Evolutionary conservation across 306 rosid genomes (phyloP), one percentile per base, ranked within the genome.

Genomic region (Mimosa pudica): DNA sequence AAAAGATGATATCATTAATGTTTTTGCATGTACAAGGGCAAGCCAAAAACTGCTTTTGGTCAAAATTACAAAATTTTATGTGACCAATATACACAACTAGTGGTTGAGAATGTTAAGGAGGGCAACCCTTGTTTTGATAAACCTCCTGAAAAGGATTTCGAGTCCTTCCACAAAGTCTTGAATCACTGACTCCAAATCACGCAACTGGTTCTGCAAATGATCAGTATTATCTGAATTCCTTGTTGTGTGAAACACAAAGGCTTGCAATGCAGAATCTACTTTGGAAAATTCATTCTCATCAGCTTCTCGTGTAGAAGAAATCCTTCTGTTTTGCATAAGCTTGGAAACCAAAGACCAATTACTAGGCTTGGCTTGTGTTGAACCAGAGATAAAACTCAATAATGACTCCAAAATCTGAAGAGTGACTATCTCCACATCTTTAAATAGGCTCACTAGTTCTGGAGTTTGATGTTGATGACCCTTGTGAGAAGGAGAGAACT

Each of bases 311-410:
- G 20, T 33, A 17, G 35, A 47, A 47, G 82, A n/a, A 12, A 79
- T 33, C 49, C 9, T 79, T 49, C 33, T 36, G 73, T 18, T 72
- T 17, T 62, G 52, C 82, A 46, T 47, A 12, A 71, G 65, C 73
- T 61, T 71, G 64, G 78, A 62, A 48, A 79, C 64, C 12, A 79
- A 60, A 35, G 73, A 62, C 82, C 73, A 36, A 16, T 67, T 36
- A 51, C 65, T 48, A 47, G 11, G 7, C 82, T 79, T 48, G 49
- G 65, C 20, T 33, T 18, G 16, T 48, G 71, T 47, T 46, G 64
- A 48, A 32, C 14, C 76, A 44, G 61, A 44, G 7, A 70, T 54
- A 14, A 57, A 55, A n/a, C 10, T 12, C 70, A 58, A 45, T 5
- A 77, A 2, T 2, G 75, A 67, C n/a, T 38, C 75, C 48, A 70